Conservation (phyloP, 2,329 filamentous ascomycete genomes). For the Nigrospora sphaerica region DNA sequence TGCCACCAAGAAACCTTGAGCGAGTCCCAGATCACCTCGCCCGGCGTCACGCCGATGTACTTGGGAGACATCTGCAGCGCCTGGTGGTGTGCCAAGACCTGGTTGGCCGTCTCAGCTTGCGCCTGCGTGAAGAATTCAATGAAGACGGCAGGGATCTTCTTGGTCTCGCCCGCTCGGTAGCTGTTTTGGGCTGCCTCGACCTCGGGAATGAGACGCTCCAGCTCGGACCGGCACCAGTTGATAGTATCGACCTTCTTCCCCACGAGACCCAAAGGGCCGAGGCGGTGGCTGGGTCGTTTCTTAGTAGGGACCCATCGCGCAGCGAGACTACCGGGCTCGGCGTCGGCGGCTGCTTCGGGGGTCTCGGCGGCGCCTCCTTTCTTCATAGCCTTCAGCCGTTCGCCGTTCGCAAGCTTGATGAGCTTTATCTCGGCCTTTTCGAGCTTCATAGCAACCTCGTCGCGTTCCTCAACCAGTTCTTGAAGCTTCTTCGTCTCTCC, state of each 20-base stretch:
- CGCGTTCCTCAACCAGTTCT: constrained; percentile 73
- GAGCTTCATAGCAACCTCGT: constrained; percentile 72
- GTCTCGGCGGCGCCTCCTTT: constrained; percentile 42
- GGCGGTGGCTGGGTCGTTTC: constrained; percentile 68
- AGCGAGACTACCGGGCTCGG: constrained; percentile 64
- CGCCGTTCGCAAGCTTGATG: constrained; percentile 69
- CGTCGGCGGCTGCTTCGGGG: constrained; percentile 46
- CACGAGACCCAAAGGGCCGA: constrained; percentile 61
- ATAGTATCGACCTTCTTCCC: constrained; percentile 94
- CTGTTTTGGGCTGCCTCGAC: constrained; percentile 61
- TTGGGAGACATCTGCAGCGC: constrained; percentile 81
- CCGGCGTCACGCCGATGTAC: constrained; percentile 74
- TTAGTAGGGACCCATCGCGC: constrained; percentile 68
- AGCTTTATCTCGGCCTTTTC: constrained; percentile 84
- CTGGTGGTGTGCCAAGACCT: constrained; percentile 80
- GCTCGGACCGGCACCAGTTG: constrained; percentile 74
- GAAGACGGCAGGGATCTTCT: constrained; percentile 72
- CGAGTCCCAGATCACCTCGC: constrained; percentile 83
- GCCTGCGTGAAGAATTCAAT: constrained; percentile 81
- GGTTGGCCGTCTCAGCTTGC: constrained; percentile 79
- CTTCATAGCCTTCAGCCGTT: constrained; percentile 61
- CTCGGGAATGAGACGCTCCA: constrained; percentile 67
- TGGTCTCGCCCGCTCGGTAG: constrained; percentile 58
- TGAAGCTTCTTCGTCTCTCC: constrained; percentile 71
- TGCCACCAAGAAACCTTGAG: constrained; percentile 84